These are phyloP conservation scores for Leishmania braziliensis DNA, from an alignment of 208 protist species.

Conservation along the genomic window DNA sequence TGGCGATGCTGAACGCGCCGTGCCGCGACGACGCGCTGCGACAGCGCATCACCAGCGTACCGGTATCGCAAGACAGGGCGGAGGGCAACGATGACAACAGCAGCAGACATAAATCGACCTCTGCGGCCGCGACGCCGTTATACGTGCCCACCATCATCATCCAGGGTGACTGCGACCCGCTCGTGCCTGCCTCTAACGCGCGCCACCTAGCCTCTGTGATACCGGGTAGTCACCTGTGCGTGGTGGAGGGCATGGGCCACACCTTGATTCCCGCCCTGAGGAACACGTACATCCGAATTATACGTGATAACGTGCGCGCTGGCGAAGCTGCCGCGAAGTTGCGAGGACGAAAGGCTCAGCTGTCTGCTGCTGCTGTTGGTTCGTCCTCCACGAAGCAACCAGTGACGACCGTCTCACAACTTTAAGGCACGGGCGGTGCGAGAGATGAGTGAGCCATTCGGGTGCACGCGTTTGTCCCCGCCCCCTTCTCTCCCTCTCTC, in stretches of 20 bases:
- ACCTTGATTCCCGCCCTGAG: slow-evolving; percentile 42
- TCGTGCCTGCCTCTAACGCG: slow-evolving; percentile 60
- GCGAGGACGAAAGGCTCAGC: slow-evolving; percentile 4
- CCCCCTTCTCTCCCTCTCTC: too few species aligned
- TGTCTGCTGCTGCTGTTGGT: slow-evolving; percentile 1
- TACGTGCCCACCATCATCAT: slow-evolving; percentile 75
- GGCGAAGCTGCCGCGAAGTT: slow-evolving; percentile 22
- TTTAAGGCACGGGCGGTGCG: slow-evolving; percentile 6
- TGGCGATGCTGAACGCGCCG: slow-evolving; percentile 54
- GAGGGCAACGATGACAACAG: neutral
- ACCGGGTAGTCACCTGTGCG: slow-evolving; percentile 37
- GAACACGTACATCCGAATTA: slow-evolving; percentile 24
- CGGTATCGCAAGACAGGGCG: neutral
- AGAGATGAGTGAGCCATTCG: neutral
- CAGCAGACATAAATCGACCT: neutral
- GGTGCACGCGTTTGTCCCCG: neutral
- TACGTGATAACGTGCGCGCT: slow-evolving; percentile 31
- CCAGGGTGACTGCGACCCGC: slow-evolving; percentile 61
- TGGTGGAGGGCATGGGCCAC: slow-evolving; percentile 70
- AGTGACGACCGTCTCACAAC: slow-evolving; percentile 16
- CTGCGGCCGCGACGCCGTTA: neutral
- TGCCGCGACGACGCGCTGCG: slow-evolving; percentile 32
- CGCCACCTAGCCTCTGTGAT: slow-evolving; percentile 45
- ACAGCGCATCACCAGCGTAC: slow-evolving; percentile 35
- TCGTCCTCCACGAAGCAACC: neutral